phyloP scores from a whole-genome alignment of 495 filamentous ascomycete genomes.

The Aspergillus sclerotioniger region DNA sequence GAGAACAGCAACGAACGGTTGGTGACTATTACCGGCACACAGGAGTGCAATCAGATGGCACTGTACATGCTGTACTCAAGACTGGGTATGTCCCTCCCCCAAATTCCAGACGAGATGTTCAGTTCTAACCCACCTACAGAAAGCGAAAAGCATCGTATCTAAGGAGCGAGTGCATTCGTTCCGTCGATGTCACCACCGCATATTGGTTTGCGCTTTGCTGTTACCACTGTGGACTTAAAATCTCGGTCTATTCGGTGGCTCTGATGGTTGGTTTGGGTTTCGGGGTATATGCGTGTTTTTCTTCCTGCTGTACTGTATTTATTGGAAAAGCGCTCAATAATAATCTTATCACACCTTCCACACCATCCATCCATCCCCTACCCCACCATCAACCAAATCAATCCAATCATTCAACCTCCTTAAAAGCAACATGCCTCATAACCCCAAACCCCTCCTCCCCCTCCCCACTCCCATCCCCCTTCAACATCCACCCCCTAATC shows the following conservation, averaged over 20 bases:
- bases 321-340: conserved; percentile 31
- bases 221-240: conserved; percentile 5
- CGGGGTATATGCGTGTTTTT: conserved; percentile 20
- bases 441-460: conserved; percentile 9
- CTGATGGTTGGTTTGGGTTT: conserved; percentile 28
- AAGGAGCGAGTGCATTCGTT: conserved; percentile 18
- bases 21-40: conserved; percentile 95
- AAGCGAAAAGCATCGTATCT: conserved; percentile 80
- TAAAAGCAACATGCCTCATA: conserved; percentile 45
- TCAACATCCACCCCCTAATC: conserved; percentile 36
- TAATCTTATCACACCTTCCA: not conserved
- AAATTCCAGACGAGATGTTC: conserved; percentile 10
- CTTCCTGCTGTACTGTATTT: conserved; percentile 45
- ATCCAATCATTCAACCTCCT: conserved; percentile 20
- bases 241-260: conserved; percentile 17
- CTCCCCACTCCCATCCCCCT: conserved; percentile 35
- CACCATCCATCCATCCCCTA: not conserved
- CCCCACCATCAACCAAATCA: not conserved
- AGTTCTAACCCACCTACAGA: conserved; percentile 50
- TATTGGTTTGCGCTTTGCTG: conserved; percentile 12
- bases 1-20: conserved; percentile 98
- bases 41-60: conserved; percentile 98
- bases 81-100: conserved; percentile 68
- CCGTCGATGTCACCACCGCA: conserved; percentile 16
- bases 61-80: conserved; percentile 97